phyloP scores from a whole-genome alignment of 306 rosid species.

The Dalbergia oliveri region DNA sequence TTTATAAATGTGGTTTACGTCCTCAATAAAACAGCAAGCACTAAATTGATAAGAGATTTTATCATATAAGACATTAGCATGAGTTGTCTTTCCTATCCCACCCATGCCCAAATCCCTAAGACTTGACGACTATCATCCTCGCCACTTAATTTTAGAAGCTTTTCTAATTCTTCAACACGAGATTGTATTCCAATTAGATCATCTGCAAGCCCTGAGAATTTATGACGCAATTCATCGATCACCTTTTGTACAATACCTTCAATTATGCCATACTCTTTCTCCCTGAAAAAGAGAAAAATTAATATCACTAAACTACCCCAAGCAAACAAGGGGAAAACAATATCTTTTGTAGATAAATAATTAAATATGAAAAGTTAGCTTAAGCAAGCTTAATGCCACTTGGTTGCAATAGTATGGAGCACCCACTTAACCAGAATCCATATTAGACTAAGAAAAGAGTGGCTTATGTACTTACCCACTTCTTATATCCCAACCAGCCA shows the following conservation, averaged over 20 bases:
- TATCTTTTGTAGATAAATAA: too few relatives aligned
- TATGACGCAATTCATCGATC: not conserved
- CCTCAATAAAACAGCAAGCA: not conserved
- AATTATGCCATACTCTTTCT: not conserved
- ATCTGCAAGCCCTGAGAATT: not conserved
- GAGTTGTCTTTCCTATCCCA: not conserved
- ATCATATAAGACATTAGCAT: not conserved
- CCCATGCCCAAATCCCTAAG: not conserved
- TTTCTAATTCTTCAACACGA: not conserved
- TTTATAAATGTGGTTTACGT: not conserved
- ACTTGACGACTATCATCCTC: not conserved
- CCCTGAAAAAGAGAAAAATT: not conserved
- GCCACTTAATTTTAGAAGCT: not conserved
- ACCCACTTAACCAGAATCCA: too few relatives aligned
- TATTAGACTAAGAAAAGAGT: too few relatives aligned
- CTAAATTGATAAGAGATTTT: not conserved
- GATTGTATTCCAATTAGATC: not conserved
- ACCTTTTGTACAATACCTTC: not conserved
- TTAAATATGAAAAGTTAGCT: too few relatives aligned
- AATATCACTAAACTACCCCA: not conserved
- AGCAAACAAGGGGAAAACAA: too few relatives aligned
- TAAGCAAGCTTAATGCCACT: too few relatives aligned
- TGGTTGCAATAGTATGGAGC: too few relatives aligned
- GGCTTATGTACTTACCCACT: too few relatives aligned
- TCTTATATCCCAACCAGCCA: too few relatives aligned